Percentiles rank a stretch among this genome's conserved stretches.
Conservation (phyloP, 2,329 filamentous ascomycete species). For the Aspergillus sp. region DNA sequence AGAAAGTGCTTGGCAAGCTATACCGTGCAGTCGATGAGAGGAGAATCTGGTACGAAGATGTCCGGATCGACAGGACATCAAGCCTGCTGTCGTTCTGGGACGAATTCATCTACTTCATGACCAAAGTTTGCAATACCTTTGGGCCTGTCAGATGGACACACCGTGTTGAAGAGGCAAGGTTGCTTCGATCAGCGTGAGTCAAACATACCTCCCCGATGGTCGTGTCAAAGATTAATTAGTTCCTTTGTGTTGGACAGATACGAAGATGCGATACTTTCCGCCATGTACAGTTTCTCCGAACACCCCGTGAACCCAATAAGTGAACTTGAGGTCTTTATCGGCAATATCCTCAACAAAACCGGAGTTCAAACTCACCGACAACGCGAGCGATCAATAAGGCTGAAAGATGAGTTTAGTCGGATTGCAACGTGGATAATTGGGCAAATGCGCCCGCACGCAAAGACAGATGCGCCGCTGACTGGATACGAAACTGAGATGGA, state of each 20-base stretch:
- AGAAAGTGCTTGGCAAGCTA: slow-evolving; percentile 64
- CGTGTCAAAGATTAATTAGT: slow-evolving; percentile 1
- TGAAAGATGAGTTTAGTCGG: slow-evolving; percentile 41
- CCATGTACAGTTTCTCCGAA: slow-evolving; percentile 44
- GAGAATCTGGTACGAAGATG: slow-evolving; percentile 43
- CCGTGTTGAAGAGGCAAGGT: slow-evolving; percentile 10
- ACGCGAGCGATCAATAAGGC: slow-evolving; percentile 36
- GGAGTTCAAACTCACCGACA: slow-evolving; percentile 34
- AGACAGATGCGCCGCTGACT: not conserved
- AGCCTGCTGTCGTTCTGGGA: slow-evolving; percentile 11
- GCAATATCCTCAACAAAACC: slow-evolving; percentile 51
- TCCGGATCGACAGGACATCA: slow-evolving; percentile 4
- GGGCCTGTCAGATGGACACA: slow-evolving; percentile 6
- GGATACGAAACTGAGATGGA: slow-evolving; percentile 4
- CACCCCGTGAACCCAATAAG: slow-evolving; percentile 38
- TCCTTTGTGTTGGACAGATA: slow-evolving; percentile 36
- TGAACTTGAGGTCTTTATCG: slow-evolving; percentile 54
- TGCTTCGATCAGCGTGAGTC: slow-evolving; percentile 6
- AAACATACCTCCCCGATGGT: not conserved
- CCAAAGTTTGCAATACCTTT: slow-evolving; percentile 4
- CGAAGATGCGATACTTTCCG: slow-evolving; percentile 46
- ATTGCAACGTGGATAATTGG: slow-evolving; percentile 11
- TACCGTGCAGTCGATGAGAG: slow-evolving; percentile 71
- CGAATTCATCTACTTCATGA: slow-evolving; percentile 3
- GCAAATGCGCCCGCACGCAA: slow-evolving; percentile 5